Percentiles rank a stretch among this genome's conserved stretches.
phyloP scores from a whole-genome alignment of 139 green algal genomes.

The Mesostigma viride region DNA sequence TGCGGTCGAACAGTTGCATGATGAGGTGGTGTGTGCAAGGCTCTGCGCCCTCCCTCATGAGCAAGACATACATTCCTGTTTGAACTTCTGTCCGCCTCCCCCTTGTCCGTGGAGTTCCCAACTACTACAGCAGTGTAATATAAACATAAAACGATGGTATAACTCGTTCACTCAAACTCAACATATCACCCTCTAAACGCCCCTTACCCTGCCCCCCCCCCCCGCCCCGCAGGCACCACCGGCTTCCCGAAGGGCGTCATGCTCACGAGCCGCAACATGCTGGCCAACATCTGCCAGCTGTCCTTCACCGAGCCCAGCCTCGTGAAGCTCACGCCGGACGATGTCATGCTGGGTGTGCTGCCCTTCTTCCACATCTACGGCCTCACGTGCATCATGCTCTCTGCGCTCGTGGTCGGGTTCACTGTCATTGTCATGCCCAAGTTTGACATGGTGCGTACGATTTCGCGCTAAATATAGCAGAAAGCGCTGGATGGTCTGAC shows the following conservation, averaged over 20 bases:
- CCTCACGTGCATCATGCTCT: constrained; percentile 21
- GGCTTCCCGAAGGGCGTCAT: constrained; percentile 39
- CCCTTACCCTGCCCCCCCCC: constrained; percentile 59
- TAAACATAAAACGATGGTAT: neutral
- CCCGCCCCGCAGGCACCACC: constrained; percentile 62
- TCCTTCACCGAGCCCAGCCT: neutral
- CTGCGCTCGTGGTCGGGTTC: neutral
- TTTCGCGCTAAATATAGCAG: too few species aligned
- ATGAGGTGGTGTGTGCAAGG: too few species aligned
- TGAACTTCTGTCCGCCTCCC: neutral
- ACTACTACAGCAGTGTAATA: too few species aligned
- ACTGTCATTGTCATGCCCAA: constrained; percentile 16
- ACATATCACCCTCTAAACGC: neutral
- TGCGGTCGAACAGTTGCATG: too few species aligned
- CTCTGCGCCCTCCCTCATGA: too few species aligned
- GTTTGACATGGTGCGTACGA: constrained; percentile 24
- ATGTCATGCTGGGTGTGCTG: constrained; percentile 22
- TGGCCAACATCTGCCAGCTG: constrained; percentile 25
- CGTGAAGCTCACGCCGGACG: neutral
- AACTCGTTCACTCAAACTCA: neutral
- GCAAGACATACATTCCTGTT: neutral
- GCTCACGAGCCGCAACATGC: constrained; percentile 35
- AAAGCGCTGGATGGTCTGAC: too few species aligned
- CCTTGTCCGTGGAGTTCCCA: too few species aligned
- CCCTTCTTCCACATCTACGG: constrained; percentile 35